These are phyloP conservation scores for Trichoderma koningiopsis DNA, from an alignment of 2,329 filamentous ascomycete species.

Conservation along the genomic window DNA sequence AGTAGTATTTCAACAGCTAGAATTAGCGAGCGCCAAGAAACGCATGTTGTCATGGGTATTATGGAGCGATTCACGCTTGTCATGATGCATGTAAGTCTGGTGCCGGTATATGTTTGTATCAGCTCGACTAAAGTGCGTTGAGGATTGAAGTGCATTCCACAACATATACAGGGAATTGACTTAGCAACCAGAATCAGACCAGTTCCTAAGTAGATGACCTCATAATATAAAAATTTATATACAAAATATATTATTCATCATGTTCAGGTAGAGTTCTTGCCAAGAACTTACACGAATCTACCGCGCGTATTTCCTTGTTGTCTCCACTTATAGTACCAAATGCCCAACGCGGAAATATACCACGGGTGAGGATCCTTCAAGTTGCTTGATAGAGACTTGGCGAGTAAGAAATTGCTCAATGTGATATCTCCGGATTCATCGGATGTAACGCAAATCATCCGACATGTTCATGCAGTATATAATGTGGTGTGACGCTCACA, in stretches of 20 bases:
- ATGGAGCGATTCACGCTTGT: neutral
- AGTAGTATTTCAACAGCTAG: neutral
- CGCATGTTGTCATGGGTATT: neutral
- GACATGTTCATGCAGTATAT: neutral
- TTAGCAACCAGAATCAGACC: neutral
- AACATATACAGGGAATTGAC: neutral
- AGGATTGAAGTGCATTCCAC: neutral
- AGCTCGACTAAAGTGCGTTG: neutral
- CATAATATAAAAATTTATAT: neutral
- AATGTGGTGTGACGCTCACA: neutral
- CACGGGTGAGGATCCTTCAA: neutral
- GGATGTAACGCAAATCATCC: neutral
- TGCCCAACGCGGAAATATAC: neutral
- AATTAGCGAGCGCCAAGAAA: neutral
- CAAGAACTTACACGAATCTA: neutral
- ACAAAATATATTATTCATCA: neutral
- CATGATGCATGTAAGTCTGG: neutral
- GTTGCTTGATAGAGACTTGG: neutral
- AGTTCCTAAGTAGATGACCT: neutral
- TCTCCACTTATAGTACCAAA: neutral
- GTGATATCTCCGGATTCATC: neutral
- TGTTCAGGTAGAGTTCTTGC: neutral
- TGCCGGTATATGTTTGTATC: neutral
- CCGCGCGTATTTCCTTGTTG: neutral
- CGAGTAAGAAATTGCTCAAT: neutral